Conservation (phyloP, 345 rosid genomes). For the Moringa oleifera region DNA sequence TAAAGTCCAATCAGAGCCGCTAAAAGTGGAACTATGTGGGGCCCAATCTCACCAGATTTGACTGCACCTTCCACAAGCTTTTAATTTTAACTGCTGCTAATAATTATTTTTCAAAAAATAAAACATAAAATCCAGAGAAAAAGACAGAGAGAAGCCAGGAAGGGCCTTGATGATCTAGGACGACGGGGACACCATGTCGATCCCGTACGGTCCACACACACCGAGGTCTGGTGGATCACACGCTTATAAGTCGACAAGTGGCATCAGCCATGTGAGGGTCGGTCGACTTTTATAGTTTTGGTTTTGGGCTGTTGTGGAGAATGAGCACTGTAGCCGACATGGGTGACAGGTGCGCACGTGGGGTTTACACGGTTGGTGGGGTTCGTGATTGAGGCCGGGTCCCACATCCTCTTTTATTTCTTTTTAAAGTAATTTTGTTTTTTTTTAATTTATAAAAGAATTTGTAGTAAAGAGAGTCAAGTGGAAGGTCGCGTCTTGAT, state of each 20-base stretch:
- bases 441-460: too few species aligned
- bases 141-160: not conserved
- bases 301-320: not conserved
- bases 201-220: conserved; percentile 15
- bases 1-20: conserved; percentile 11
- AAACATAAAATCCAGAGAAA: not conserved
- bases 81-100: not conserved
- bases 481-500: conserved; percentile 20
- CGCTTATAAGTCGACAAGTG: conserved; percentile 10
- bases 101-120: not conserved
- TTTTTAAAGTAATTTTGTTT: not conserved
- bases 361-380: conserved; percentile 15
- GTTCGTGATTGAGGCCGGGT: not conserved
- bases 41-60: not conserved
- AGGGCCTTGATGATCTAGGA: not conserved
- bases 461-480: too few species aligned
- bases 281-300: too few species aligned
- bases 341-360: conserved; percentile 33
- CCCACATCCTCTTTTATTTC: not conserved
- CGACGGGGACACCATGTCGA: conserved; percentile 16
- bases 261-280: conserved; percentile 3
- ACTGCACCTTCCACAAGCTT: too few species aligned
- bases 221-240: conserved; percentile 1
- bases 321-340: conserved; percentile 32
- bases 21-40: conserved; percentile 1